Evolutionary conservation across 2,329 filamentous ascomycete genomes (phyloP), one percentile per base, ranked within the genome.

Genomic region (Nectriaceae sp.): DNA sequence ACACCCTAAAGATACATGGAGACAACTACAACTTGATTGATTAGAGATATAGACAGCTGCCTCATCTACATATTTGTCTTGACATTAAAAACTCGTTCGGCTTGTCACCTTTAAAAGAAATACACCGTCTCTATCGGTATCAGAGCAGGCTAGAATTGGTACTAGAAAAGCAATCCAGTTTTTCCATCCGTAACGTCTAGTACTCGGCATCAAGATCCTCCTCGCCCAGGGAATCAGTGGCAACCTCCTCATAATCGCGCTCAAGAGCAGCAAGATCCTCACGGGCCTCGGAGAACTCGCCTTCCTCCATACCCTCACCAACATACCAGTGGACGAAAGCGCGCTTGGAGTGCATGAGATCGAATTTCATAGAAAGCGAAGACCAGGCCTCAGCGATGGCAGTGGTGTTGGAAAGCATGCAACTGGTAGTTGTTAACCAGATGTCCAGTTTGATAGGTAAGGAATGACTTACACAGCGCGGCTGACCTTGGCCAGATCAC

Each of bases 251-350:
- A 78, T 99, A 99, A 73, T 99, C 93, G 64, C 92, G 88, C 85
- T 99, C 94, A 56, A 99, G 84, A 64, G 94, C 94, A 72, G 94
- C 94, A 73, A 99, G 80, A 78, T 99, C 94, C 80, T 99, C 94
- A 74, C 94, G 92, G 59, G 94, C 94, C 82, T 99, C 94, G 49
- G 90, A 96, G 85, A 99, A 99, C 78, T 99, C 94, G 75, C 94
- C 94, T 76, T 99, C 94, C 83, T 99, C 94, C 94, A 99, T 99
- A 85, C 94, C 94, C 83, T 97, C 94, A 79, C 94, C 94, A 70
- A 99, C 94, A 68, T 97, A 99, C 94, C 94, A 99, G 80, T 99
- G 94, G 59, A 99, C 94, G 78, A 99, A 99, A 55, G 94, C 94
- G 80, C 94, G 94, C 88, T 99, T 99, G 74, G 90, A 95, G 87